Conservation (phyloP, 1,284 basidiomycete genomes). For the Cryptococcus amylolentus region DNA sequence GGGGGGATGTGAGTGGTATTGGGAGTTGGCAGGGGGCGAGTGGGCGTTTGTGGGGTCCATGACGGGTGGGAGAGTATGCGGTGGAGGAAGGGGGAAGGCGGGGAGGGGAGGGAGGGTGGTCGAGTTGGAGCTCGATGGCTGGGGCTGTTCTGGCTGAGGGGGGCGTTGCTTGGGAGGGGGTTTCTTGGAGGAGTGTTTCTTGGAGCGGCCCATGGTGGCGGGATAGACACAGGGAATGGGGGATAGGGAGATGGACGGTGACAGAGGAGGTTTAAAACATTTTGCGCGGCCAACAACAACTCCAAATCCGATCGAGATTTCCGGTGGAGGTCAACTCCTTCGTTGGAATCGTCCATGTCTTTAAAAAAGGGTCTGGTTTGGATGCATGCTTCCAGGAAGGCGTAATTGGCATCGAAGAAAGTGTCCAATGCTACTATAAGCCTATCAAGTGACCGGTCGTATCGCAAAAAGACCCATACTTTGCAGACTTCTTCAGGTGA, state of each 20-base stretch:
- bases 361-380: too few species aligned
- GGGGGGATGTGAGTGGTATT: conserved; percentile 8
- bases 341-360: too few species aligned
- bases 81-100: not conserved
- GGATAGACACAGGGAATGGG: not conserved
- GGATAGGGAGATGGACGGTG: not conserved
- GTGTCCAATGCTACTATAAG: too few species aligned
- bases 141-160: not conserved
- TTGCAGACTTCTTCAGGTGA: not conserved
- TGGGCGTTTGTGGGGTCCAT: conserved; percentile 37
- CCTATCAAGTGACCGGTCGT: too few species aligned
- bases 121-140: not conserved
- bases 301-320: not conserved
- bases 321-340: not conserved
- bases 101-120: not conserved
- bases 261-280: not conserved
- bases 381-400: not conserved
- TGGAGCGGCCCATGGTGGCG: conserved; percentile 41
- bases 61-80: conserved; percentile 44
- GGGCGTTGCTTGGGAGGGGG: conserved; percentile 30
- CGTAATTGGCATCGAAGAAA: too few species aligned
- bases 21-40: conserved; percentile 22
- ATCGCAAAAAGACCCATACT: too few species aligned
- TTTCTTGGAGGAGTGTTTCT: conserved; percentile 42
- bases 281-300: not conserved